Evolutionary conservation across 2,329 filamentous ascomycete genomes (phyloP).

Genomic region (Emmonsiellopsis sp.): DNA sequence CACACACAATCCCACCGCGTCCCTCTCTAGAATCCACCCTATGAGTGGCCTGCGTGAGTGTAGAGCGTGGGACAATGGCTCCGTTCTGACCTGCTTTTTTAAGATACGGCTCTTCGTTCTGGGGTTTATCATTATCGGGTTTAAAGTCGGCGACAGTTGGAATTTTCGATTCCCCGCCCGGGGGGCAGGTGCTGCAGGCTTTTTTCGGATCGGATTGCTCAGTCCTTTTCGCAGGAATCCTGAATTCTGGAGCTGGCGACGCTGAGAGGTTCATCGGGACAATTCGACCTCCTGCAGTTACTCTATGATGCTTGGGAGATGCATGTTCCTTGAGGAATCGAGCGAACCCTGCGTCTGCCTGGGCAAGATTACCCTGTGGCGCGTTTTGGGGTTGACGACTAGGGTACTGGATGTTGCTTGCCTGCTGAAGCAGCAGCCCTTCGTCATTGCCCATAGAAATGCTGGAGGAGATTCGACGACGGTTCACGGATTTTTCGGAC

Average conservation of each 20-base stretch:
- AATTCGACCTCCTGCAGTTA: constrained; percentile 41
- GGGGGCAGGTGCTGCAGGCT: not conserved
- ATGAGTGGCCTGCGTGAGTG: not conserved
- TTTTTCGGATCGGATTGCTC: constrained; percentile 4
- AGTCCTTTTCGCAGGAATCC: constrained; percentile 16
- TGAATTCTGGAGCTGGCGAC: constrained; percentile 28
- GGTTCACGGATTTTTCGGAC: constrained; percentile 20
- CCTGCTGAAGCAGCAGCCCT: constrained; percentile 9
- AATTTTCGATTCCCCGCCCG: not conserved
- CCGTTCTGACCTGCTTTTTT: not conserved
- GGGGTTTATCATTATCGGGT: not conserved
- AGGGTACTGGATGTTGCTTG: constrained; percentile 15
- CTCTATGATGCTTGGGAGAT: constrained; percentile 41
- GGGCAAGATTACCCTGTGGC: constrained; percentile 22
- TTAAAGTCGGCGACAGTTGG: not conserved
- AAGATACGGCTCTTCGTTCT: not conserved
- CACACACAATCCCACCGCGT: not conserved
- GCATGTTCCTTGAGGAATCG: constrained; percentile 39
- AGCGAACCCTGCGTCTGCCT: constrained; percentile 35
- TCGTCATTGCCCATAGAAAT: constrained; percentile 15
- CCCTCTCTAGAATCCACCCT: no score
- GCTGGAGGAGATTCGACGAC: constrained; percentile 16
- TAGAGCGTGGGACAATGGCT: not conserved
- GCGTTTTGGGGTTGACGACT: constrained; percentile 25
- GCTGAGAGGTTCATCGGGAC: constrained; percentile 35